These are phyloP conservation scores for Prototheca stagnorum DNA, from an alignment of 163 green algal species.

Conservation along the genomic window DNA sequence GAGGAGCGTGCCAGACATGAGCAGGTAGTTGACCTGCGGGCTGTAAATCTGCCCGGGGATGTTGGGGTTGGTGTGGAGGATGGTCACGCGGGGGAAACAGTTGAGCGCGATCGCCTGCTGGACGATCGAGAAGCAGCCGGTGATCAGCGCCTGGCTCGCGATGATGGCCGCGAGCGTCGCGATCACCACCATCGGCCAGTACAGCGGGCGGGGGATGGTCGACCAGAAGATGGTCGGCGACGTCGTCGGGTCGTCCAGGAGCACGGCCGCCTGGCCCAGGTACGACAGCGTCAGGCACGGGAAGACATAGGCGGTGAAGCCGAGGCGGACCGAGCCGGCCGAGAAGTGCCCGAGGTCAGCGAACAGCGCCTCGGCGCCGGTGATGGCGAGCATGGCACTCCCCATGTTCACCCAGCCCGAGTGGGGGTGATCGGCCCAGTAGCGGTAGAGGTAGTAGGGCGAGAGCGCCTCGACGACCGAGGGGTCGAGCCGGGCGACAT, in stretches of 20 bases:
- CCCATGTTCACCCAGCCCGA: constrained; percentile 34
- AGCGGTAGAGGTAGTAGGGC: constrained; percentile 30
- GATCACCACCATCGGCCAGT: constrained; percentile 35
- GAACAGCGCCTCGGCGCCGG: constrained; percentile 55
- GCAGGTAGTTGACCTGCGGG: constrained; percentile 38
- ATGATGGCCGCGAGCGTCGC: constrained; percentile 40
- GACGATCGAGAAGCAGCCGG: constrained; percentile 25
- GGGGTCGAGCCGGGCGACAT: constrained; percentile 24
- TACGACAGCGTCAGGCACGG: constrained; percentile 48
- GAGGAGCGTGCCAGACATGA: constrained; percentile 31
- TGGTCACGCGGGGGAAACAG: constrained; percentile 46
- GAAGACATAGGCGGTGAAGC: constrained; percentile 31
- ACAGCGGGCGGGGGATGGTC: neutral
- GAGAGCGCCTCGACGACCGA: constrained; percentile 19
- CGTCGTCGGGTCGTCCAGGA: constrained; percentile 1
- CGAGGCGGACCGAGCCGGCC: constrained; percentile 10
- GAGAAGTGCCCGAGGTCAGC: constrained; percentile 49
- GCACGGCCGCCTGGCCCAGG: constrained; percentile 36
- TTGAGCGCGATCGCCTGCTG: constrained; percentile 17
- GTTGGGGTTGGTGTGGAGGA: constrained; percentile 33
- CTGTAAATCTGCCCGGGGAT: constrained; percentile 41
- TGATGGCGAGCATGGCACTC: constrained; percentile 43
- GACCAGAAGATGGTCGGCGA: constrained; percentile 2
- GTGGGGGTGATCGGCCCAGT: constrained; percentile 10
- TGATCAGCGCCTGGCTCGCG: constrained; percentile 31